Conservation (phyloP, 179 eudicot species). For the Drosera spatulata region DNA sequence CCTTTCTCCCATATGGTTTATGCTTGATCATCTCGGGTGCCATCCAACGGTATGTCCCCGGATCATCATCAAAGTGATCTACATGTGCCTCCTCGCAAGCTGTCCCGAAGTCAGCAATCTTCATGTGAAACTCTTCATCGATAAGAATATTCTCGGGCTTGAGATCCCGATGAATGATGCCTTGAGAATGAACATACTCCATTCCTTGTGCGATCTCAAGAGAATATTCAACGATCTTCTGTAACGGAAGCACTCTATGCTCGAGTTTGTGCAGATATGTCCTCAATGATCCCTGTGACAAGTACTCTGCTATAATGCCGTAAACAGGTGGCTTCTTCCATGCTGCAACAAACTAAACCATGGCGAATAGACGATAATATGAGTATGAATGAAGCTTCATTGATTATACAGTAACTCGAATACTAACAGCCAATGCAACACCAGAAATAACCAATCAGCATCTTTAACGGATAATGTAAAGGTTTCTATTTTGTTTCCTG, state of each 20-base stretch:
- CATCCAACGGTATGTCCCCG: conserved; percentile 96
- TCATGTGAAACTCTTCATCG: conserved; percentile 49
- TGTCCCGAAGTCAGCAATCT: conserved; percentile 83
- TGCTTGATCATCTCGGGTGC: conserved; percentile 88
- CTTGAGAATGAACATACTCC: conserved; percentile 78
- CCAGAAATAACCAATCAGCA: not conserved
- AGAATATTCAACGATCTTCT: conserved; percentile 41
- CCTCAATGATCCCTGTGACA: conserved; percentile 78
- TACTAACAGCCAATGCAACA: not conserved
- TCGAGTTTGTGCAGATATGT: conserved; percentile 77
- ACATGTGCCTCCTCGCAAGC: conserved; percentile 68
- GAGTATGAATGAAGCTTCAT: not conserved
- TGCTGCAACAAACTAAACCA: conserved; percentile 66
- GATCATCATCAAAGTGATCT: conserved; percentile 68
- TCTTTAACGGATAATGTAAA: too few species aligned
- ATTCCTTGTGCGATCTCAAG: conserved; percentile 76
- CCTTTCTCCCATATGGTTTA: conserved; percentile 63
- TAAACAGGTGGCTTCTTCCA: conserved; percentile 73
- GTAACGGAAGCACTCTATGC: conserved; percentile 39
- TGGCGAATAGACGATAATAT: not conserved
- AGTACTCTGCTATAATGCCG: conserved; percentile 66
- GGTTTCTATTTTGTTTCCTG: too few species aligned
- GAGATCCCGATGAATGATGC: conserved; percentile 78
- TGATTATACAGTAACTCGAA: not conserved
- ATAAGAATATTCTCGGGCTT: conserved; percentile 80